phyloP scores from a whole-genome alignment of 2,329 filamentous ascomycete species.

The Talaromyces sp. region DNA sequence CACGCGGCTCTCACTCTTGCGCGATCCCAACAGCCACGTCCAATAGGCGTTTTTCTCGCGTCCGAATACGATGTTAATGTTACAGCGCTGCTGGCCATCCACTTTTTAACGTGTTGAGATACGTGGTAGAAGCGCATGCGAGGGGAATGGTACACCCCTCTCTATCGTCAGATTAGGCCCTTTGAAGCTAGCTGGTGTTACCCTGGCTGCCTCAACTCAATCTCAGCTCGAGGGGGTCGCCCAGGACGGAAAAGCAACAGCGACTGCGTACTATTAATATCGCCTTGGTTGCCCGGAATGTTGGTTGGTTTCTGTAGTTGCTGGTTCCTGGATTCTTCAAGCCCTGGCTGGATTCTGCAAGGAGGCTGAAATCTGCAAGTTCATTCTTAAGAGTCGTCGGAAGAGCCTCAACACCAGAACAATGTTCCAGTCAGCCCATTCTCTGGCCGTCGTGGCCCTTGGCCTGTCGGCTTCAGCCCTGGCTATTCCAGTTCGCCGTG shows the following conservation, averaged over 20 bases:
- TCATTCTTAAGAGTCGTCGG: background rate
- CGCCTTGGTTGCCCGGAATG: background rate
- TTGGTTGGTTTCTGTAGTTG: background rate
- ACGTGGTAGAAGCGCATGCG: background rate
- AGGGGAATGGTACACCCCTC: background rate
- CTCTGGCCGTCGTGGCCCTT: background rate
- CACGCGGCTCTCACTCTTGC: background rate
- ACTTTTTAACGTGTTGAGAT: background rate
- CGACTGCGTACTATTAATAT: background rate
- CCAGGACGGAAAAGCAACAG: background rate
- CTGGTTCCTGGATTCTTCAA: background rate
- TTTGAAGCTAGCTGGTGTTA: background rate
- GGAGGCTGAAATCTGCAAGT: background rate
- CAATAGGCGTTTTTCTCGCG: background rate
- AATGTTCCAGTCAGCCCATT: background rate
- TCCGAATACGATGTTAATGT: background rate
- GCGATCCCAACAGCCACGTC: background rate
- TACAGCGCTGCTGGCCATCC: conserved; percentile 8
- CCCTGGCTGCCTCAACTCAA: background rate
- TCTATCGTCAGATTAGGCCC: background rate
- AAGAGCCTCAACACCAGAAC: background rate
- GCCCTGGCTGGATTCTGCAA: background rate
- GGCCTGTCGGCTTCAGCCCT: conserved; percentile 4
- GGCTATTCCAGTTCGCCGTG: conserved; percentile 2
- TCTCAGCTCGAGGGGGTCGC: background rate